A percentile compares a stretch with the other conserved stretches of the same genome.
These are phyloP conservation scores for Solanum verrucosum DNA, from an alignment of 257 asterid species.

Conservation along the genomic window DNA sequence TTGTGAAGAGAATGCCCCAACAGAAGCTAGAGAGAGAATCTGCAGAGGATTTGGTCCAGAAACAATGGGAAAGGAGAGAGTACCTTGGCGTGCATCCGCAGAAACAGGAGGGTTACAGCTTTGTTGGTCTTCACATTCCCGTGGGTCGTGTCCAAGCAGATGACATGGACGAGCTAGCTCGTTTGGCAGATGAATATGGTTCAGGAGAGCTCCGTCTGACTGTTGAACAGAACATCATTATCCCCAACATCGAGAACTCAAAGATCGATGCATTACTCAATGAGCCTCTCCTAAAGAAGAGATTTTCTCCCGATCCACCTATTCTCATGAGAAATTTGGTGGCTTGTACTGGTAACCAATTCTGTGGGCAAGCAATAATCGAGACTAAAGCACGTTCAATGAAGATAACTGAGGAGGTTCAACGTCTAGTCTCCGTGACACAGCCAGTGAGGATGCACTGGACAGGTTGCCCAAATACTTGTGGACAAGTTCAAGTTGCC, in stretches of 20 bases:
- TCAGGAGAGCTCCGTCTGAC: constrained; percentile 89
- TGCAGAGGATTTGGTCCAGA: constrained; percentile 49
- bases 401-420: constrained; percentile 71
- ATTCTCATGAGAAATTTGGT: constrained; percentile 75
- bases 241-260: constrained; percentile 63
- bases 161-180: constrained; percentile 91
- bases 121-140: constrained; percentile 78
- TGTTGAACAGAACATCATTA: constrained; percentile 87
- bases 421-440: constrained; percentile 47
- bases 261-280: constrained; percentile 42
- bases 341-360: constrained; percentile 94
- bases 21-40: constrained; percentile 56
- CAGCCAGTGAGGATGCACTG: constrained; percentile 90
- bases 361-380: constrained; percentile 92
- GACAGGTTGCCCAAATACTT: constrained; percentile 92
- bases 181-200: constrained; percentile 64
- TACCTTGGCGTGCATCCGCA: constrained; percentile 76
- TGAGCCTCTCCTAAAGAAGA: constrained; percentile 47
- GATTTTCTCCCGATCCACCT: constrained; percentile 67
- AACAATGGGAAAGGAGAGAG: constrained; percentile 81
- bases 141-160: constrained; percentile 89
- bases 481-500: constrained; percentile 95
- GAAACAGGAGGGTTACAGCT: constrained; percentile 76
- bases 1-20: constrained; percentile 77
- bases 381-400: constrained; percentile 82